A percentile compares a stretch with the other conserved stretches of the same genome.
These are phyloP conservation scores for Vicia faba DNA, from an alignment of 306 rosid species.

Conservation along the genomic window DNA sequence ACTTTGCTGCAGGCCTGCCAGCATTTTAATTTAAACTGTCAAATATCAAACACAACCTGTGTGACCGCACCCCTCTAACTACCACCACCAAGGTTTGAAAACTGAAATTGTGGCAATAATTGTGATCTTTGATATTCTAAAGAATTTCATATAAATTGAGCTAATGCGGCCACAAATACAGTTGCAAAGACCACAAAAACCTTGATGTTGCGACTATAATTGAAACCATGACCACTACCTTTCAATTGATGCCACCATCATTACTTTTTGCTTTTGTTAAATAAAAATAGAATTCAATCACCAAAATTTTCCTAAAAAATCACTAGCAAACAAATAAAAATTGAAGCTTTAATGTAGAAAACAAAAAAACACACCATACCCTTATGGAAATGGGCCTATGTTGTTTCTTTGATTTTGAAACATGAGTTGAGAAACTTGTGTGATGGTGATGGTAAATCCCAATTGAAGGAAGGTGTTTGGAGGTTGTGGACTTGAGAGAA, in stretches of 20 bases:
- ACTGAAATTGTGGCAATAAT: too few relatives aligned
- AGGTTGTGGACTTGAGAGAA: slow-evolving; percentile 1
- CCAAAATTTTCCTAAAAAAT: not conserved
- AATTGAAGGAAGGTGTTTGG: slow-evolving; percentile 38
- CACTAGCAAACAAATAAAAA: slow-evolving; percentile 16
- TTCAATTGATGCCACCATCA: too few relatives aligned
- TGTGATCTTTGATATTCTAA: too few relatives aligned
- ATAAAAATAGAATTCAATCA: too few relatives aligned
- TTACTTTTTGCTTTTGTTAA: too few relatives aligned
- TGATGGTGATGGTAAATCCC: slow-evolving; percentile 23
- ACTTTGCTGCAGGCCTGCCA: slow-evolving; percentile 80
- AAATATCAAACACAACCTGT: not conserved
- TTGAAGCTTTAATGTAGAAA: slow-evolving; percentile 17
- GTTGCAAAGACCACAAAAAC: too few relatives aligned
- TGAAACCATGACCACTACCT: too few relatives aligned
- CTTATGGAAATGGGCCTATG: slow-evolving; percentile 46
- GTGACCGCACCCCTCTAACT: too few relatives aligned
- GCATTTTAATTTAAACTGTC: slow-evolving; percentile 41
- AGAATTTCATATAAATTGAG: too few relatives aligned
- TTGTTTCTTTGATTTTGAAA: slow-evolving; percentile 32
- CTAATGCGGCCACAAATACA: too few relatives aligned
- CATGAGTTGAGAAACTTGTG: slow-evolving; percentile 31
- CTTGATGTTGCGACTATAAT: too few relatives aligned
- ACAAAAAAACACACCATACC: slow-evolving; percentile 50
- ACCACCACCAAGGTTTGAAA: too few relatives aligned